Evolutionary conservation across 768 basidiomycete genomes (phyloP), one percentile per base, ranked within the genome.

Genomic region (Suillus discolor): DNA sequence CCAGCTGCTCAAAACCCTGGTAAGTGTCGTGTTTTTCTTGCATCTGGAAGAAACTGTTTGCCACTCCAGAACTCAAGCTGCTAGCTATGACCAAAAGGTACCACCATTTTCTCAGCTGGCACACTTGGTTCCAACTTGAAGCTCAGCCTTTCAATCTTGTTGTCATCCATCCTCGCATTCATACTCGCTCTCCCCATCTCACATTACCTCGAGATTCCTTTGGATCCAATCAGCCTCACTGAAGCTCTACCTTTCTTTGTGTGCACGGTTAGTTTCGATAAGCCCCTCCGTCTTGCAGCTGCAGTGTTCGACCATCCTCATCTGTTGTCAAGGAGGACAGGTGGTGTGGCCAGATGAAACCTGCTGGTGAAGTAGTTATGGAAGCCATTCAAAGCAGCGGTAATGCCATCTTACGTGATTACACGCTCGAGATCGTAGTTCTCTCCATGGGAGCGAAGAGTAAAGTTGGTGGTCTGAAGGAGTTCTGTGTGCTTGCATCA

Each of bases 231-330:
- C 62, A 90, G 90, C 12, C 84, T 99, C 61, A 94, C 93, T 12
- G 97, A 99, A 77, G 97, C 97, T 0, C 85, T 99, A 0, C 97
- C 97, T 0, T 99, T 99, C 88, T 83, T 99, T 57, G 96, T 99
- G 42, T 97, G 97, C 77, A 97, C 95, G 2, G 89, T 99, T 66
- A 97, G 97, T 8, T 99, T 99, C 76, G 97, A 99, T 79, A 99
- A 99, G 76, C 96, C 96, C 0, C 89, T 97, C 55, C 87, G 93
- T 8, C 88, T 99, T 34, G 96, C 96, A 3, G 85, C 90, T 15
- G 91, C 95, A 2, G 93, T 99, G 18, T 94, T 98, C 79, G 84
- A 87, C 36, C 92, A 96, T 70, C 93, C 92, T 2, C 86, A 91
- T 57, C 78, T 89, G 34, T 71, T 72, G n/a, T 69, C 72, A 75